Base-by-base conservation (phyloP, 495 filamentous ascomycete genomes). In the Rusavskia elegans region DNA sequence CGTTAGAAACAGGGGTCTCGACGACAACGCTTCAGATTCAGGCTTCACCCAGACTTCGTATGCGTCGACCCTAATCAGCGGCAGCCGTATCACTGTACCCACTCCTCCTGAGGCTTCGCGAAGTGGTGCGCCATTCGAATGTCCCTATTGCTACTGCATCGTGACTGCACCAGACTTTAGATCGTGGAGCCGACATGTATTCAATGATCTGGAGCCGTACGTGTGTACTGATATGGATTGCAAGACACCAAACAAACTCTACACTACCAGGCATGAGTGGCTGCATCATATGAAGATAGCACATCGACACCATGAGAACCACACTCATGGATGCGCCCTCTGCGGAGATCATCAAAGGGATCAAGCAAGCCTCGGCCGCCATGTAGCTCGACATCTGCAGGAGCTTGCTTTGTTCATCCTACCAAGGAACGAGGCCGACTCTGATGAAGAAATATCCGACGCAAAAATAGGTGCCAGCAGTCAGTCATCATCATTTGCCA, bases 201-300 rank as follows among this genome's bases (percentile, higher is more conserved):
- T 65, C 45, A 44, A 48, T 1, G 64, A 67, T 21, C 30, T 67
- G 19, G 54, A 57, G 57, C 61, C 64, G 5, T 67, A 67, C 51
- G 29, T 58, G 0, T 65, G 64, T 44, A 14, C 59, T 0, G 55
- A 56, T n/a, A 27, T 39, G 0, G 41, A 45, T 10, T 67, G 65
- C 41, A 16, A 44, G 1, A 58, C 55, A 6, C 57, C 59, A 2
- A 41, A 57, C n/a, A 53, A 50, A 25, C 49, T 66, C 0, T 66
- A 59, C 38, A 59, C 52, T 5, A 60, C 54, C 14, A 48, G 65
- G 29, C 48, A 52, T 13, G 38, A 61, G 27, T 66, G 62, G 65
- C 53, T 54, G 30, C 4, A 39, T 30, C 62, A 67, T 42, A 32
- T 66, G 3, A 39, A 13, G 3, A 17, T 5, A 27, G 25, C 25